These are phyloP conservation scores for Protostelium mycophagum DNA, from an alignment of 78 protist species.

Conservation along the genomic window DNA sequence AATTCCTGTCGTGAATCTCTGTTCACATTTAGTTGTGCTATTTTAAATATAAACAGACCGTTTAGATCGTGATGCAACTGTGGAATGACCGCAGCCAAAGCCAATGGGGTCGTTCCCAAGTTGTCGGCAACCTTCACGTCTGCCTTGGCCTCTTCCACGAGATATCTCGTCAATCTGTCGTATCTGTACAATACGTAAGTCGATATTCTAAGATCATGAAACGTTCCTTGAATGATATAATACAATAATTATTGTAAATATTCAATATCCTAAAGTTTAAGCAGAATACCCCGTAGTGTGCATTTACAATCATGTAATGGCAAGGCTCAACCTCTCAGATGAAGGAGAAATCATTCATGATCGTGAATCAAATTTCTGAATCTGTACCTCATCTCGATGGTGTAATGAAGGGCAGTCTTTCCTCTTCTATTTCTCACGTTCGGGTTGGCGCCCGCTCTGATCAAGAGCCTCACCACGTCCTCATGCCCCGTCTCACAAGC, in stretches of 20 bases:
- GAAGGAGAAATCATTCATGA: no score
- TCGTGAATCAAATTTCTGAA: no score
- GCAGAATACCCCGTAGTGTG: no score
- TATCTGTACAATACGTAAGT: not conserved
- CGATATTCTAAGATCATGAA: not conserved
- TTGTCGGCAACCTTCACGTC: not conserved
- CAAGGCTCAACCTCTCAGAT: no score
- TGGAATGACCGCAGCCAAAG: not conserved
- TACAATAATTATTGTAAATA: no score
- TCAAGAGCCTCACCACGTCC: not conserved
- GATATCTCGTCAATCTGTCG: not conserved
- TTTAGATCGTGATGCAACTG: not conserved
- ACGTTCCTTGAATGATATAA: no score
- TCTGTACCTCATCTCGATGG: not conserved
- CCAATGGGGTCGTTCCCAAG: not conserved
- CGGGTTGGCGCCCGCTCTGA: not conserved
- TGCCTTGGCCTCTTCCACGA: not conserved
- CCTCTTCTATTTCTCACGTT: slow-evolving; percentile 8
- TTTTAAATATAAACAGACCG: not conserved
- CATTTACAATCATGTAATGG: no score
- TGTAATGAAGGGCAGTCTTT: slow-evolving; percentile 3
- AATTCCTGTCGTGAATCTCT: not conserved
- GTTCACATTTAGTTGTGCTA: not conserved
- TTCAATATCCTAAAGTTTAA: no score
- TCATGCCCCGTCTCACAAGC: not conserved